Conservation (phyloP, 768 basidiomycete genomes). For the Suillus plorans region DNA sequence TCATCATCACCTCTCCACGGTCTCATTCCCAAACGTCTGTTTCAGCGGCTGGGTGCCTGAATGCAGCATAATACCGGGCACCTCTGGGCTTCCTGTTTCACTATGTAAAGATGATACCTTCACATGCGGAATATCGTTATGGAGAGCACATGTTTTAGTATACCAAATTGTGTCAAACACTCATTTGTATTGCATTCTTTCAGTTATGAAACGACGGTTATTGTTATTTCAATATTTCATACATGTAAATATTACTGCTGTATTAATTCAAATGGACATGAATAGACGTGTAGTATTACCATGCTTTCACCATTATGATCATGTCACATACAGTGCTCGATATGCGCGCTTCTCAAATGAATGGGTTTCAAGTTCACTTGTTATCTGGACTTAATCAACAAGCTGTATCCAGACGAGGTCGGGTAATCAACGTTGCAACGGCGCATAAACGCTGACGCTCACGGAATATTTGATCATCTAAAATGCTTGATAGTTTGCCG, state of each 20-base stretch:
- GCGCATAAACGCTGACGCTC: not conserved
- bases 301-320: no score
- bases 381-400: not conserved
- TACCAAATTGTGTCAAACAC: not conserved
- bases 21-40: conserved; percentile 15
- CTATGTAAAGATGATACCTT: not conserved
- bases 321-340: not conserved
- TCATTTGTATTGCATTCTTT: not conserved
- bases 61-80: not conserved
- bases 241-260: not conserved
- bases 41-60: conserved; percentile 11
- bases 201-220: not conserved
- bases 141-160: not conserved
- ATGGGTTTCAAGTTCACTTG: not conserved
- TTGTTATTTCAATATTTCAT: not conserved
- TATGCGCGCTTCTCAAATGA: not conserved
- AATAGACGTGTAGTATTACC: not conserved
- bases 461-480: not conserved
- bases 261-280: not conserved
- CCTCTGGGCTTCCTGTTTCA: not conserved
- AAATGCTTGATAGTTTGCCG: not conserved
- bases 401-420: not conserved
- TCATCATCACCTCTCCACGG: not conserved
- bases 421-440: not conserved
- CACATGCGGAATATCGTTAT: not conserved